Base-by-base conservation (phyloP, 2,329 filamentous ascomycete genomes). In the Alternaria novae-zelandiae region DNA sequence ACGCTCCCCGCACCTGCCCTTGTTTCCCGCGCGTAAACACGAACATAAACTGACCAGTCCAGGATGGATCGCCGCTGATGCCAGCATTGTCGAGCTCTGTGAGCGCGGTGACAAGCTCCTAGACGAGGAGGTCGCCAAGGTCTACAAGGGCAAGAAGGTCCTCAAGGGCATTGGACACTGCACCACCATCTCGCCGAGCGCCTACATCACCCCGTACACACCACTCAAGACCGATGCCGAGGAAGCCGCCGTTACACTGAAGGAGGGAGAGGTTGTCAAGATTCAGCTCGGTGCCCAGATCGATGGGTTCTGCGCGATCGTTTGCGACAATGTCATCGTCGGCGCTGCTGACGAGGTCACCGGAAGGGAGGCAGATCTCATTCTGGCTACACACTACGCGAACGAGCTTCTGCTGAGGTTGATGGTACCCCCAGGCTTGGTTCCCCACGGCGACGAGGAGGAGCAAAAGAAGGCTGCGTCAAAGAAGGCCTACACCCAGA, bases 211-310 rank as follows among this genome's bases (percentile, higher is more conserved):
- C 60, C 96, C 96, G 55, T 98, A 97, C 86, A 99, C 96, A 50
- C 96, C 96, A 55, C 86, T 99, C 74, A 89, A 89, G 72, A 90
- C 94, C 69, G 96, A 99, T 78, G 86, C 91, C 80, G 89, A 91
- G 79, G 96, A 99, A 85, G 93, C 95, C 66, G 88, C 87, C 61
- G 86, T 87, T 53, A 89, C 90, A 76, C 87, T 99, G 74, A 92
- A 97, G 85, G 87, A 90, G 55, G 91, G 90, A 66, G 96, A 99
- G 84, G 84, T 92, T 66, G 88, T 97, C 83, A 99, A 99, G 89
- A 96, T 99, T 80, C 96, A 99, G 84, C 89, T 99, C n/a, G 96
- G 96, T 78, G 96, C 96, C 56, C 96, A 99, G 85, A 97, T 99
- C 69, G 93, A 98, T 83, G 96, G 96, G 58, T 97, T 98, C 78